Evolutionary conservation across 805 yeast genomes (phyloP), one percentile per base, ranked within the genome.

Genomic region (Hanseniaspora valbyensis): DNA sequence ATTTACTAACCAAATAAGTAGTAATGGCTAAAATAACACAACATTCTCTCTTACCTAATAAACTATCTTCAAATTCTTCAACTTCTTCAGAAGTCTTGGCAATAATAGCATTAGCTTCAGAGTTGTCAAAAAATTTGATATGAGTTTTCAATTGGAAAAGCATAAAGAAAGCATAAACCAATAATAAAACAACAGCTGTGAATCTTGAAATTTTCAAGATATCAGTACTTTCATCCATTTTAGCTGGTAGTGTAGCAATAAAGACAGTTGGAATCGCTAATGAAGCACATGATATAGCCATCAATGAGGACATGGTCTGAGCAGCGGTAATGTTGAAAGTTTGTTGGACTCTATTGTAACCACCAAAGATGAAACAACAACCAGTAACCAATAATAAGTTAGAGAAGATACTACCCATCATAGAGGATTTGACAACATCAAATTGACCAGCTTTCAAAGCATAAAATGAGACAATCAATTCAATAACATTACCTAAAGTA

Each of bases 401-500:
- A 44, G 95, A 85, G 52, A 92, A 71, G 54, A 92, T 85, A 49
- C 95, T 83, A 29, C 98, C 98, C 52, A 92, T 75, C 97, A 92
- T 90, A 19, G 95, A 84, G 2, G 97, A 95, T 67, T 92, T 97
- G 26, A 92, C 97, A 60, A 92, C 89, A 55, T 95, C 75, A 46
- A 92, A 79, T 67, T 92, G 96, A 57, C 86, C 84, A 40, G 84
- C 82, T 57, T 69, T 72, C 59, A 92, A 72, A 1, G 98, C 98
- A 57, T 92, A 87, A 25, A 92, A 71, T 1, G 95, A 84, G 32
- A 92, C 97, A 65, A 92, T 92, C 54, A 92, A 78, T 69, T 92
- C 98, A 21, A 92, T 96, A 2, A 97, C 97, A 65, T 92, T 92
- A 53, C 98, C 98, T 64, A 92, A 86, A 9, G 97, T 89, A 2